These are phyloP conservation scores for Mortierella sp. DNA, from an alignment of 371 early-diverging fungal species.

Conservation along the genomic window DNA sequence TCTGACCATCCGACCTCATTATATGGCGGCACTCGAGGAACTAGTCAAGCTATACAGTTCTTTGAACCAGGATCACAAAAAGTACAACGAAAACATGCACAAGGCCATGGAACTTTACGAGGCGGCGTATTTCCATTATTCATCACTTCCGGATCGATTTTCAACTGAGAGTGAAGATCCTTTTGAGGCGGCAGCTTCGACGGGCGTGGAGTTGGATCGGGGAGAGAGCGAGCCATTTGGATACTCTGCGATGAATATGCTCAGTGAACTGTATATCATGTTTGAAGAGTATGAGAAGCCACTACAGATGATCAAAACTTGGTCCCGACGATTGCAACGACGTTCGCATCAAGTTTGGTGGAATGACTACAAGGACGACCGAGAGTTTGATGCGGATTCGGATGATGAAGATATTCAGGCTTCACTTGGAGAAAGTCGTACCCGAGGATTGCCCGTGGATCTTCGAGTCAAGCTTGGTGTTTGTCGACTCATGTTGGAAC, in stretches of 20 bases:
- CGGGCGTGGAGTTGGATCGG: slow-evolving; percentile 45
- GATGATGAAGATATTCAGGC: slow-evolving; percentile 56
- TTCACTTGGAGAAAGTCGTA: slow-evolving; percentile 35
- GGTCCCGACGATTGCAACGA: slow-evolving; percentile 74
- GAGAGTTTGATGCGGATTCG: slow-evolving; percentile 62
- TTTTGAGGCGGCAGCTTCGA: slow-evolving; percentile 24
- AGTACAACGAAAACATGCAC: slow-evolving; percentile 49
- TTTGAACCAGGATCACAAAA: slow-evolving; percentile 39
- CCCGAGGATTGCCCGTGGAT: slow-evolving; percentile 77
- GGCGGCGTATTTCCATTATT: slow-evolving; percentile 51
- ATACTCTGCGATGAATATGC: slow-evolving; percentile 85
- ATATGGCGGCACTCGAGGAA: slow-evolving; percentile 52
- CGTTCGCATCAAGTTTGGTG: slow-evolving; percentile 74
- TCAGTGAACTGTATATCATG: slow-evolving; percentile 86
- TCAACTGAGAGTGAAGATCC: slow-evolving; percentile 25
- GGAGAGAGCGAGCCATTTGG: slow-evolving; percentile 60
- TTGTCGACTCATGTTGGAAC: slow-evolving; percentile 79
- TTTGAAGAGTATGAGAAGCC: slow-evolving; percentile 78
- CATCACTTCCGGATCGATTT: slow-evolving; percentile 46
- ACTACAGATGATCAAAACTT: slow-evolving; percentile 74
- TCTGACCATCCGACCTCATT: slow-evolving; percentile 37
- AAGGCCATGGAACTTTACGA: slow-evolving; percentile 59
- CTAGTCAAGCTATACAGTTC: slow-evolving; percentile 49
- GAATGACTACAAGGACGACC: slow-evolving; percentile 66
- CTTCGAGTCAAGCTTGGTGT: slow-evolving; percentile 87